phyloP scores from a whole-genome alignment of 1,284 basidiomycete genomes.

The Ustilago loliicola region DNA sequence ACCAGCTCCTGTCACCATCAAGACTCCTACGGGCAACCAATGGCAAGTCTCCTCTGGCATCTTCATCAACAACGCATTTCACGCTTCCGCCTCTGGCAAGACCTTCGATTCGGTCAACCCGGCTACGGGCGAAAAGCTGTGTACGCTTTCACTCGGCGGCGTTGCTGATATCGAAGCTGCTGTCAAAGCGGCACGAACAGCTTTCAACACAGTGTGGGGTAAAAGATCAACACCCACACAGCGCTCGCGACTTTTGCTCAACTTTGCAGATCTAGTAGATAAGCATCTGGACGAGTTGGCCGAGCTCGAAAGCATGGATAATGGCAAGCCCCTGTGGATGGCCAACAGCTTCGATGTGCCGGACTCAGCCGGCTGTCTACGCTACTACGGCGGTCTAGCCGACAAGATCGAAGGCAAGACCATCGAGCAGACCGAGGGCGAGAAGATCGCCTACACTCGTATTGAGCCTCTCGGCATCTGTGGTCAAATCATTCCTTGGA shows the following conservation, averaged over 20 bases:
- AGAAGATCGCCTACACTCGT: constrained; percentile 77
- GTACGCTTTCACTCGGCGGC: constrained; percentile 48
- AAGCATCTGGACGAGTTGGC: constrained; percentile 78
- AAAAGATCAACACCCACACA: constrained; percentile 54
- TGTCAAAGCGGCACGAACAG: constrained; percentile 56
- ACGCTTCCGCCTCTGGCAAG: constrained; percentile 51
- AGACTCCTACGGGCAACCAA: constrained; percentile 60
- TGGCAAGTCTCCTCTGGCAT: constrained; percentile 53
- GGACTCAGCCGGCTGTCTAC: constrained; percentile 75
- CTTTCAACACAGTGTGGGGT: constrained; percentile 56
- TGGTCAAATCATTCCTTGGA: constrained; percentile 71
- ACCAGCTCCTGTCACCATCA: constrained; percentile 54
- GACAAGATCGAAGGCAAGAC: constrained; percentile 87
- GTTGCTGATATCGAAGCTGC: constrained; percentile 59
- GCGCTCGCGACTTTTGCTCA: constrained; percentile 77
- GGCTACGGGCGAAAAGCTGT: constrained; percentile 55
- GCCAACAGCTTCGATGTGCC: constrained; percentile 78
- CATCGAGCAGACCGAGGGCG: constrained; percentile 82
- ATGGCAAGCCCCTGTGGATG: constrained; percentile 82
- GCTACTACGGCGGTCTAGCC: constrained; percentile 77
- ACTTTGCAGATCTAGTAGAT: constrained; percentile 82
- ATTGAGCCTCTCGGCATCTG: constrained; percentile 94
- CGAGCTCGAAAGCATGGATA: constrained; percentile 75
- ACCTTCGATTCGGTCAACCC: constrained; percentile 60
- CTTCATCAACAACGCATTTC: constrained; percentile 62